Percentiles rank a stretch among this genome's conserved stretches.
phyloP scores from a whole-genome alignment of 306 rosid species.

The Glycine latifolia region DNA sequence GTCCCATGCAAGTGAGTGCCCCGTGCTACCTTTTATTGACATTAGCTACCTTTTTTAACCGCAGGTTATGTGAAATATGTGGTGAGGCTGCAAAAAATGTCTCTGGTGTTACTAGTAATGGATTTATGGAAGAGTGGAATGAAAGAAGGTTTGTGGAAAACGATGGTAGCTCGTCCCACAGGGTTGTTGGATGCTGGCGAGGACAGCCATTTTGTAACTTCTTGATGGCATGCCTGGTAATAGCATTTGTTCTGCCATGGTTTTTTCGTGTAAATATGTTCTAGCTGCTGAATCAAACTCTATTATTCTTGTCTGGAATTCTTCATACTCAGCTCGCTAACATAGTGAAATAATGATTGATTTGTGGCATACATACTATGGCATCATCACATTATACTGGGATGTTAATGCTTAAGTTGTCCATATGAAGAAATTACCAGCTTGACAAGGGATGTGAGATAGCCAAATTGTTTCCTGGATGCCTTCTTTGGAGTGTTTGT shows the following conservation, averaged over 20 bases:
- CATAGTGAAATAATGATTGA: too few relatives aligned
- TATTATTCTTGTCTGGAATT: slow-evolving; percentile 38
- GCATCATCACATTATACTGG: not conserved
- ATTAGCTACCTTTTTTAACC: slow-evolving; percentile 19
- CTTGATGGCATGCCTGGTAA: slow-evolving; percentile 95
- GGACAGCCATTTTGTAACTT: slow-evolving; percentile 98
- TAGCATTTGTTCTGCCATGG: slow-evolving; percentile 99
- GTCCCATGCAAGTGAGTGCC: not conserved
- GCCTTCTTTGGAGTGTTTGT: slow-evolving; percentile 40
- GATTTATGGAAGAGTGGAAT: slow-evolving; percentile 88
- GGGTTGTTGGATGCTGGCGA: slow-evolving; percentile 72
- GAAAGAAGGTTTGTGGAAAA: slow-evolving; percentile 62
- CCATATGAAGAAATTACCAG: slow-evolving; percentile 10
- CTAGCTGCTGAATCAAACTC: slow-evolving; percentile 54
- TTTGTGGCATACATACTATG: not conserved
- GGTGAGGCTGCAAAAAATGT: slow-evolving; percentile 79
- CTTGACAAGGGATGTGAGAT: slow-evolving; percentile 19
- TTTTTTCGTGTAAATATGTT: slow-evolving; percentile 87
- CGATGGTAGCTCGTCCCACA: slow-evolving; percentile 49
- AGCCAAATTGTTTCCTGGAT: slow-evolving; percentile 29
- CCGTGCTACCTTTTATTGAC: slow-evolving; percentile 17
- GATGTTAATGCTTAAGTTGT: slow-evolving; percentile 24
- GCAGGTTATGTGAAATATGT: slow-evolving; percentile 89
- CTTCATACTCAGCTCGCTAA: slow-evolving; percentile 24
- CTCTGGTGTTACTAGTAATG: slow-evolving; percentile 58